Evolutionary conservation across 2,329 filamentous ascomycete genomes (phyloP), one percentile per base, ranked within the genome.

Genomic region (Penicillium vulpinum): DNA sequence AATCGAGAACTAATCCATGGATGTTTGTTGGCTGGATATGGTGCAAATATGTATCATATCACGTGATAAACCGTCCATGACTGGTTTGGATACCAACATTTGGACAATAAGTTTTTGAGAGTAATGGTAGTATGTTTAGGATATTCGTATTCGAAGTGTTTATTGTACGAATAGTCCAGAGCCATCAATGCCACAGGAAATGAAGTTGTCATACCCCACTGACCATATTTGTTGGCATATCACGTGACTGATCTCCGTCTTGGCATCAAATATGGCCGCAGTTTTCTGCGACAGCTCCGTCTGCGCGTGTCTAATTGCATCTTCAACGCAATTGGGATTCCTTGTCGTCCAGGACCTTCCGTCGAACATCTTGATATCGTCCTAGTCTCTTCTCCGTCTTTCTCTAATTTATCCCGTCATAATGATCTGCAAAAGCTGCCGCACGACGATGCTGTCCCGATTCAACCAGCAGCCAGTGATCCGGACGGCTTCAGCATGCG

Each of bases 341-440:
- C 11, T 40, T 18, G 15, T 43, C 28, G 2, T 40, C 9, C 6
- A 28, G 11, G 13, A 15, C 11, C 29, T 18, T 51, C 28, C 15
- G 29, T 33, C 28, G 1, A n/a, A 36, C 26, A 31, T 10, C 39
- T n/a, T 11, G 4, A 18, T 26, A 18, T 8, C 7, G 15, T 16
- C 10, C 10, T 16, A 22, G 22, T 11, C 3, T 8, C 31, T 22
- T 33, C 7, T 39, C 8, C 5, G 2, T 2, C 22, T 26, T 39
- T 11, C 22, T 24, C 15, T 11, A n/a, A 36, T 21, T 6, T 22
- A 29, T 11, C 7, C 7, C 11, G 22, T 16, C 60, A 70, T 43
- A 57, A 77, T 77, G 75, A 74, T 77, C 52, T 78, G 75, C 69
- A 70, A 70, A 62, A 70, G 71, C 51, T 77, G 75, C 61, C 74